These are phyloP conservation scores for Fusarium transvaalense DNA, from an alignment of 2,329 filamentous ascomycete genomes.

Conservation along the genomic window DNA sequence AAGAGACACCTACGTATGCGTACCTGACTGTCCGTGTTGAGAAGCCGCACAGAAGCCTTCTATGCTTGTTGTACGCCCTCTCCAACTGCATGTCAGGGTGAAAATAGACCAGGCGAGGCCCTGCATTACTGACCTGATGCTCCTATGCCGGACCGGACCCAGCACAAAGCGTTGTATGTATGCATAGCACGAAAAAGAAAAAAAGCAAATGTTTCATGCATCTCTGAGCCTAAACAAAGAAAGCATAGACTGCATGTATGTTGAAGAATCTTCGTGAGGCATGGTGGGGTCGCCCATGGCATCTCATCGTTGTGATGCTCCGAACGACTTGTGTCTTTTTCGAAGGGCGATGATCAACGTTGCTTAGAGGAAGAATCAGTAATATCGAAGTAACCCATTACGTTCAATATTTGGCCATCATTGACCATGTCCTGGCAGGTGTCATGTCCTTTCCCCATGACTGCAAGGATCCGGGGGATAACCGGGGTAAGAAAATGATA, in stretches of 20 bases:
- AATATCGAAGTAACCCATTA: neutral
- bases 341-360: neutral
- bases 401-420: neutral
- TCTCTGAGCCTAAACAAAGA: conserved; percentile 6
- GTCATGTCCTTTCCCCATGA: conserved; percentile 27
- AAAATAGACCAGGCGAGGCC: conserved; percentile 37
- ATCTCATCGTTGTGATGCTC: neutral
- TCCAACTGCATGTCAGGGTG: conserved; percentile 15
- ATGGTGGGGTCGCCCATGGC: conserved; percentile 8
- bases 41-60: conserved; percentile 25
- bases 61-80: conserved; percentile 24
- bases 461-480: conserved; percentile 25
- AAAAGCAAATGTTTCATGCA: conserved; percentile 10
- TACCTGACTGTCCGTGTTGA: conserved; percentile 9
- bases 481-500: conserved; percentile 16
- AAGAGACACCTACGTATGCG: neutral
- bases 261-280: conserved; percentile 18
- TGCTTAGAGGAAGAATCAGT: neutral
- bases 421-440: conserved; percentile 8
- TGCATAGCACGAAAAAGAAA: conserved; percentile 10
- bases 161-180: conserved; percentile 5
- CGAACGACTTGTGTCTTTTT: neutral
- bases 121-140: conserved; percentile 23
- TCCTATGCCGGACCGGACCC: conserved; percentile 36
- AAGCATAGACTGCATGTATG: conserved; percentile 3